Conservation (phyloP, 805 yeast genomes). For the Starmera dryadoides region DNA sequence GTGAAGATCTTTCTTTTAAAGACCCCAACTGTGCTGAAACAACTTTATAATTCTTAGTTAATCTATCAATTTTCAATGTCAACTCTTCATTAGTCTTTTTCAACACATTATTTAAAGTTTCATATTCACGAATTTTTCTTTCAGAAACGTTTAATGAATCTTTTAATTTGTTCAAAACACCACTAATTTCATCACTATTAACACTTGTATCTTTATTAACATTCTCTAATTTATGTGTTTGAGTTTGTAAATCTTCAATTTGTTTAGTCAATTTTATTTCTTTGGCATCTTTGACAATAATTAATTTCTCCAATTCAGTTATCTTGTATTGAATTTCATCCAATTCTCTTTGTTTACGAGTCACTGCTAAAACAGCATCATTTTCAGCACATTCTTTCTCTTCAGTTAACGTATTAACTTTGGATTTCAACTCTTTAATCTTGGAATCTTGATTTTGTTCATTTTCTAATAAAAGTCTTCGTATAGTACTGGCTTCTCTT, state of each 20-base stretch:
- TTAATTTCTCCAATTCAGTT: slow-evolving; percentile 30
- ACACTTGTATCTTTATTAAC: slow-evolving; percentile 18
- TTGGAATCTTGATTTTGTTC: slow-evolving; percentile 50
- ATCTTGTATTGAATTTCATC: slow-evolving; percentile 49
- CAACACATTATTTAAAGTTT: slow-evolving; percentile 43
- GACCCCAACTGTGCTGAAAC: slow-evolving; percentile 52
- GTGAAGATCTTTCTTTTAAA: slow-evolving; percentile 27
- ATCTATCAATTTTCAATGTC: slow-evolving; percentile 56
- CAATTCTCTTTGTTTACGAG: slow-evolving; percentile 56
- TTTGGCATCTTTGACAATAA: slow-evolving; percentile 29
- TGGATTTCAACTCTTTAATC: slow-evolving; percentile 47
- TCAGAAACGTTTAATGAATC: slow-evolving; percentile 45
- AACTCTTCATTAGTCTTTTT: slow-evolving; percentile 60
- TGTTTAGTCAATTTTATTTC: slow-evolving; percentile 22
- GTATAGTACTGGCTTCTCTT: slow-evolving; percentile 67
- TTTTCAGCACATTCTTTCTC: slow-evolving; percentile 57
- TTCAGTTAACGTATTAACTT: slow-evolving; percentile 43
- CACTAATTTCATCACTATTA: slow-evolving; percentile 24
- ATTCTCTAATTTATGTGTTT: slow-evolving; percentile 22
- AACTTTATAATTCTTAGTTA: slow-evolving; percentile 62
- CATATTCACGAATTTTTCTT: slow-evolving; percentile 46
- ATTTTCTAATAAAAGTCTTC: slow-evolving; percentile 59
- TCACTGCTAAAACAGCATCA: slow-evolving; percentile 38
- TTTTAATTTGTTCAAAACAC: slow-evolving; percentile 36
- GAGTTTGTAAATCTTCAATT: slow-evolving; percentile 22